Conservation (phyloP, 306 rosid species). For the Ammopiptanthus mongolicus region DNA sequence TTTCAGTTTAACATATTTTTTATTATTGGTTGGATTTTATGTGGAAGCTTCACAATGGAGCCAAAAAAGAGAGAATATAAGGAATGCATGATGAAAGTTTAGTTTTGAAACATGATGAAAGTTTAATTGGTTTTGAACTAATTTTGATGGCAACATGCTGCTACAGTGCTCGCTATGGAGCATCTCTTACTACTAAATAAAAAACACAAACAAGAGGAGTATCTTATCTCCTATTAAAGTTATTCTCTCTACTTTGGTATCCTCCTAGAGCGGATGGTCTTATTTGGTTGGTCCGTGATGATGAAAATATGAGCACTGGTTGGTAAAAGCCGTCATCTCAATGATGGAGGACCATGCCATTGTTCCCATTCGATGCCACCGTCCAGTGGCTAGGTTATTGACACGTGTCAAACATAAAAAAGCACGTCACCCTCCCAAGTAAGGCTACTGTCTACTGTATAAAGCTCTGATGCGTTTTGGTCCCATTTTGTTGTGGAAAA, state of each 20-base stretch:
- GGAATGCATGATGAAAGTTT: too few relatives aligned
- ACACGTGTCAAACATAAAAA: constrained; percentile 17
- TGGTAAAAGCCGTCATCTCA: not conserved
- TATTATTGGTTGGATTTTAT: too few relatives aligned
- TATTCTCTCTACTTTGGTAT: not conserved
- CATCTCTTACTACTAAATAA: too few relatives aligned
- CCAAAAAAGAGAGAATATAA: too few relatives aligned
- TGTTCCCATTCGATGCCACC: constrained; percentile 32
- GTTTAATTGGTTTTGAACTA: too few relatives aligned
- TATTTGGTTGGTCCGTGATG: not conserved
- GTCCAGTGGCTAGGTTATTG: constrained; percentile 26
- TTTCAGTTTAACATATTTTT: too few relatives aligned
- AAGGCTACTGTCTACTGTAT: not conserved
- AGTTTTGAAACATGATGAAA: too few relatives aligned
- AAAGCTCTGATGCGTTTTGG: not conserved
- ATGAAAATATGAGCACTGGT: not conserved
- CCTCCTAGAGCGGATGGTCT: not conserved
- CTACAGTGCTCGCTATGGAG: too few relatives aligned
- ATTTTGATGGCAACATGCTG: not conserved
- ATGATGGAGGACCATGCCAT: not conserved
- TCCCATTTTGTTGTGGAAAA: not conserved
- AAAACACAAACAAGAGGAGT: too few relatives aligned
- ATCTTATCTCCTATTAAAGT: too few relatives aligned
- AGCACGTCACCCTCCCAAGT: not conserved
- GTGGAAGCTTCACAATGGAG: too few relatives aligned